Base-by-base conservation (phyloP, 2,329 filamentous ascomycete genomes). In the Orbilia ellipsospora region DNA sequence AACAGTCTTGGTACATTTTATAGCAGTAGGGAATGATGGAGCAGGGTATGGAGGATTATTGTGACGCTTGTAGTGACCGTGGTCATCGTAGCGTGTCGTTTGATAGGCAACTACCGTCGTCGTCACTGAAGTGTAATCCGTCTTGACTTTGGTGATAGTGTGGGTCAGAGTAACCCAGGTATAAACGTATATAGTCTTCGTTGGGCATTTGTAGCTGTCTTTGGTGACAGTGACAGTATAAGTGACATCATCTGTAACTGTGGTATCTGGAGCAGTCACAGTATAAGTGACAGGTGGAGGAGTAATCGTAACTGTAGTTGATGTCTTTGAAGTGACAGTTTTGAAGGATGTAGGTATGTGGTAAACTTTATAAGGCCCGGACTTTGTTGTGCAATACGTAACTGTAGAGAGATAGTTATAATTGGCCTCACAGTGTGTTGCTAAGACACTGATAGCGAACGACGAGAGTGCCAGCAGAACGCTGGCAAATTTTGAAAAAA, bases 61-160 rank as follows among this genome's bases (percentile, higher is more conserved):
- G 23, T 23, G 23, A 23, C 23, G 23, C 23, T 23, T 23, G 23
- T 23, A 23, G 23, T 23, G 23, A 23, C 23, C 23, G 23, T 23
- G 23, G 23, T 23, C 23, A 23, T 23, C 23, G 23, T 23, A 23
- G 4, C 23, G 23, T 4, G 23, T 23, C 23, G 23, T 23, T 23
- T 23, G 23, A 23, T 23, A 23, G 2, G 23, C 23, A 23, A 23
- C 23, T 23, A 23, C 23, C 23, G 23, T 23, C 23, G 23, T 23
- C 23, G 23, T 23, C 23, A 40, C 13, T 5, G 23, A 36, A 2
- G 40, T 60, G 45, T 4, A 6, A 1, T 16, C 18, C 2, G 56
- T 60, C 36, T 45, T 45, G 13, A 45, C 20, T 28, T n/a, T 60
- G 2, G 56, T 18, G n/a, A 60, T 60, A 4, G 56, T 60, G 56